phyloP scores from a whole-genome alignment of 108 stramenopile genomes.

The Cyclotella distinguenda region DNA sequence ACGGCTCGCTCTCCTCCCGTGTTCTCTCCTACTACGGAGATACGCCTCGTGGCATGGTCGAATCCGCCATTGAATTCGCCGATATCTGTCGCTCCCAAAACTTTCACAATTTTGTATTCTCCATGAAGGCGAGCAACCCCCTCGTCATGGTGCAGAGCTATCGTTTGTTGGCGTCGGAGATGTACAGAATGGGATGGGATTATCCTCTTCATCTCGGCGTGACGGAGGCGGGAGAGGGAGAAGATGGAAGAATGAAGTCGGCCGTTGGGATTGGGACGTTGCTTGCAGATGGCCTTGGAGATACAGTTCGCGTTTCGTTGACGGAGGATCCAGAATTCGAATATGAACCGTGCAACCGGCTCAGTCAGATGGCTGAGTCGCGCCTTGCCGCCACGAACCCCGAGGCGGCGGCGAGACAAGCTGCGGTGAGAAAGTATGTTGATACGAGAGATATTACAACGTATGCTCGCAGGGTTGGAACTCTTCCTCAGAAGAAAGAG shows the following conservation, averaged over 20 bases:
- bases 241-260: conserved; percentile 97
- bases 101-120: conserved; percentile 98
- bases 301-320: conserved; percentile 94
- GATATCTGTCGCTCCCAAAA: conserved; percentile 94
- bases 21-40: conserved; percentile 94
- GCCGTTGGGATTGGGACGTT: conserved; percentile 97
- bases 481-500: conserved; percentile 71
- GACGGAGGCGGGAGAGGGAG: conserved; percentile 98
- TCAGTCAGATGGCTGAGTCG: conserved; percentile 80
- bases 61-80: conserved; percentile 95
- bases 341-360: conserved; percentile 89
- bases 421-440: conserved; percentile 66
- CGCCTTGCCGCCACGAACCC: conserved; percentile 67
- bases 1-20: conserved; percentile 88
- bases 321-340: conserved; percentile 98
- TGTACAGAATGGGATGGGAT: conserved; percentile 93
- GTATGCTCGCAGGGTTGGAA: conserved; percentile 68
- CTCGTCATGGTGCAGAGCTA: conserved; percentile 97
- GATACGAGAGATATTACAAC: conserved; percentile 86
- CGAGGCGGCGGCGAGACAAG: conserved; percentile 62
- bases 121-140: conserved; percentile 98
- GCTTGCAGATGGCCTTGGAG: conserved; percentile 94
- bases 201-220: conserved; percentile 97
- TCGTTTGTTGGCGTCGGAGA: conserved; percentile 90
- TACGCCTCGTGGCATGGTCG: conserved; percentile 98